Evolutionary conservation across 2,329 filamentous ascomycete genomes (phyloP), one percentile per base, ranked within the genome.

Genomic region (Colletotrichum euphorbiae): DNA sequence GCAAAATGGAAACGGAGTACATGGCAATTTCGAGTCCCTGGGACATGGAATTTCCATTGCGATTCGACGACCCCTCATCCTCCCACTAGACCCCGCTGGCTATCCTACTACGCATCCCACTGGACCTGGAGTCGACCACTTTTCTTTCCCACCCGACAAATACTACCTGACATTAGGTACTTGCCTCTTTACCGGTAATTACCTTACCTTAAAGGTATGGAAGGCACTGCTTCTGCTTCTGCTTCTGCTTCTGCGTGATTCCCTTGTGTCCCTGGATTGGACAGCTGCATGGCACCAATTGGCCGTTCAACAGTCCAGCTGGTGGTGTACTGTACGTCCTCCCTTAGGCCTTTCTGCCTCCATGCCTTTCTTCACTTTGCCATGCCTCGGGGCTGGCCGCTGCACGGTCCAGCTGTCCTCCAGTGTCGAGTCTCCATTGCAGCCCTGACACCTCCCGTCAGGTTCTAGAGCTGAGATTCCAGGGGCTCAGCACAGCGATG

Each of bases 1-100:
- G 33, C 56, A 57, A 67, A 67, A 69, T 55, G 62, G 62, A 67
- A 69, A 67, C 45, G 59, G 52, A 60, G 61, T 48, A 59, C 42
- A 69, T 69, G 66, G 66, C 65, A 69, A 69, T 69, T 68, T 59
- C 55, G 42, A 28, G 36, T 51, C 40, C 50, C 17, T 31, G 12
- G 61, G 45, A 45, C 48, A 69, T 69, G 66, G 66, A 62, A 62
- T 62, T 62, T 38, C 28, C 28, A 28, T 28, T 54, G 19, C 52
- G 17, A 54, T 19, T 50, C 21, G n/a, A 42, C 11, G 15, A 56
- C 52, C 52, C 38, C 52, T 43, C 52, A 36, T n/a, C 28, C 52
- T 13, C 52, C 19, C 52, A 19, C 17, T 42, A 40, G 33, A 36
- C 36, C 36, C 36, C 36, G 36, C 36, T 38, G 11, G 19, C 51